Percentiles rank a stretch among this genome's conserved stretches.
These are phyloP conservation scores for Ganoderma resinaceum DNA, from an alignment of 1,284 basidiomycete genomes.

Conservation along the genomic window DNA sequence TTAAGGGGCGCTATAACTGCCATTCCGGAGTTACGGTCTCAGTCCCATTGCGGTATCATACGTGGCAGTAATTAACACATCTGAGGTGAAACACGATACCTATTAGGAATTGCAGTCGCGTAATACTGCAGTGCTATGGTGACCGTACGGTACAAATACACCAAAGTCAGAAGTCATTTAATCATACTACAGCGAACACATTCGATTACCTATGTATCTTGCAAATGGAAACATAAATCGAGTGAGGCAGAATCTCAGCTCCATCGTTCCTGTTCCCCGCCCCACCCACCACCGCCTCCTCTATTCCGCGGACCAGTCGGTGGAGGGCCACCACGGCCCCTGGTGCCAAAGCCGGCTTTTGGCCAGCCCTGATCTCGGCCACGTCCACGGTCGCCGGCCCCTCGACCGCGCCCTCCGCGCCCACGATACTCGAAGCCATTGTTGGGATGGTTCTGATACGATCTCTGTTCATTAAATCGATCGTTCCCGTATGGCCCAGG, in stretches of 20 bases:
- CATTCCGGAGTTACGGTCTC: too few relatives aligned
- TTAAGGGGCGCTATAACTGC: too few relatives aligned
- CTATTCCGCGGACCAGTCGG: conserved; percentile 28
- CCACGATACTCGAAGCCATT: conserved; percentile 31
- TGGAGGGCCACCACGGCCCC: conserved; percentile 34
- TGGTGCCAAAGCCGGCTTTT: conserved; percentile 28
- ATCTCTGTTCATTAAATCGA: not conserved
- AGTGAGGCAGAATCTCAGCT: conserved; percentile 5
- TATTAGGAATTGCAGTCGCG: not conserved
- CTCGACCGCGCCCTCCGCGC: conserved; percentile 39
- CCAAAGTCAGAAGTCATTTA: not conserved
- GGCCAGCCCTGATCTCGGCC: conserved; percentile 67
- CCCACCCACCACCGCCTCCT: conserved; percentile 30
- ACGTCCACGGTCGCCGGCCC: conserved; percentile 40
- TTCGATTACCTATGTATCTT: conserved; percentile 9
- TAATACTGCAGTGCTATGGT: not conserved
- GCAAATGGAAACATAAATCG: not conserved
- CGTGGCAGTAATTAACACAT: not conserved
- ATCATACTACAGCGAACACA: not conserved
- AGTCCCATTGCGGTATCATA: too few relatives aligned
- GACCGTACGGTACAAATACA: conserved; percentile 11
- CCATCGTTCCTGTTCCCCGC: conserved; percentile 27
- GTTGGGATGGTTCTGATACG: not conserved
- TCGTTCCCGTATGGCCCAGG: conserved; percentile 5
- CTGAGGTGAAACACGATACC: not conserved